These are phyloP conservation scores for Urtica urens DNA, from an alignment of 306 rosid genomes.

Conservation along the genomic window DNA sequence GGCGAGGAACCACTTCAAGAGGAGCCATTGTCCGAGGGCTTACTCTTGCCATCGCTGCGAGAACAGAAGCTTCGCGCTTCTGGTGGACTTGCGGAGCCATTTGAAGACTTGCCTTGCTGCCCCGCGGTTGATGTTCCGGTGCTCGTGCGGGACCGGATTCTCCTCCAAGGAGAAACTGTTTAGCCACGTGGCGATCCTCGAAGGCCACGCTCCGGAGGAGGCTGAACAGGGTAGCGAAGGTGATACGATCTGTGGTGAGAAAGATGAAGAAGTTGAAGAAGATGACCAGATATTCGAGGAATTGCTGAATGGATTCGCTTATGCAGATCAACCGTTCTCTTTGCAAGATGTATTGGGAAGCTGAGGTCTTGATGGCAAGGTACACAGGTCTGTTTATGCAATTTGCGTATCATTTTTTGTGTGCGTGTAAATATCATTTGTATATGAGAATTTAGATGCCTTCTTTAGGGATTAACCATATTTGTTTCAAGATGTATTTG, in stretches of 20 bases:
- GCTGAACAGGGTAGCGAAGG: slow-evolving; percentile 18
- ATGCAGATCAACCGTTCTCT: slow-evolving; percentile 18
- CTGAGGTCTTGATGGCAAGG: no score
- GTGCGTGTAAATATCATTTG: no score
- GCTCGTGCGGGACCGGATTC: slow-evolving; percentile 82
- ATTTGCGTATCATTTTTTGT: no score
- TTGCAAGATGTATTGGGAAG: slow-evolving; percentile 30
- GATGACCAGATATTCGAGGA: slow-evolving; percentile 30
- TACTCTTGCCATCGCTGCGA: slow-evolving; percentile 58
- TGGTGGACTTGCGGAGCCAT: slow-evolving; percentile 76
- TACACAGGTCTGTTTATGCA: no score
- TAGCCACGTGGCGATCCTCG: slow-evolving; percentile 64
- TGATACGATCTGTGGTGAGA: slow-evolving; percentile 8
- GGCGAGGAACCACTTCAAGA: slow-evolving; percentile 78
- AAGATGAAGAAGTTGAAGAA: background rate
- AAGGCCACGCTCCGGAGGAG: slow-evolving; percentile 74
- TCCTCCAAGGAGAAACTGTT: slow-evolving; percentile 75
- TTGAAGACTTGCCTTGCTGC: slow-evolving; percentile 63
- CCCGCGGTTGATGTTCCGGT: slow-evolving; percentile 55
- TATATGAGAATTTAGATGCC: no score
- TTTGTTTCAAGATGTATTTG: no score
- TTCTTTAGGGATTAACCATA: no score
- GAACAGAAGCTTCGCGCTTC: slow-evolving; percentile 64
- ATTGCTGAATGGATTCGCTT: slow-evolving; percentile 36
- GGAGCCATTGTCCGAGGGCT: slow-evolving; percentile 92